Evolutionary conservation across 2,329 filamentous ascomycete species (phyloP), one percentile per base, ranked within the genome.

Genomic region (Xylaria sp.): DNA sequence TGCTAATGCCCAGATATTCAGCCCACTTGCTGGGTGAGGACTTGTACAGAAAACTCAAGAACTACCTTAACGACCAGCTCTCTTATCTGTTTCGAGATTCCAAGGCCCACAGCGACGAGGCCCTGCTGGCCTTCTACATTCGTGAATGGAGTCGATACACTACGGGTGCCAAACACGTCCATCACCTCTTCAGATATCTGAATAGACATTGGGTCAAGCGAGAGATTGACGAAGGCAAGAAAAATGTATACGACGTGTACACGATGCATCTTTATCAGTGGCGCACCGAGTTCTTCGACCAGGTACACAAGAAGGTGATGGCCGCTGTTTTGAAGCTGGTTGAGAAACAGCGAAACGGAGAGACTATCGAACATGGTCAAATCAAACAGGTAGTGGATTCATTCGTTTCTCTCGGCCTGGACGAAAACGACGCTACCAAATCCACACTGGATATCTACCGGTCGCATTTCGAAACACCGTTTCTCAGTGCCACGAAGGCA

Each of bases 131-230:
- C 18, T 97, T 93, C 76, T 99, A 99, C 74, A 99, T 97, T 74
- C 86, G 89, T 71, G 92, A 99, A 80, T 99, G 94, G 94, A 87
- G 89, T 66, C 85, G 94, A 62, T 99, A 97, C 77, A 99, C 94
- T 1, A 91, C 90, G 11, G 93, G 94, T 1, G 94, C 92, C 61
- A 96, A 95, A 75, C 99, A 96, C 77, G 94, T 97, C 73, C 95
- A 99, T 75, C 93, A 99, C 73, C 79, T 99, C 6, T 99, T 99
- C 80, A 82, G 89, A 57, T 99, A 99, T 72, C 84, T 99, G 30
- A 99, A 99, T 72, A 86, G 94, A 35, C 94, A 99, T 76, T 99
- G 95, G 94, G 94, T 99, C 1, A 99, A 97, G 81, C 84, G 94
- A 35, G 94, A 99, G 77, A 96, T 99, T 77, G 94, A 99, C 65